Evolutionary conservation across 169 alveolate genomes (phyloP).

Genomic region (Perkinsus chesapeaki): DNA sequence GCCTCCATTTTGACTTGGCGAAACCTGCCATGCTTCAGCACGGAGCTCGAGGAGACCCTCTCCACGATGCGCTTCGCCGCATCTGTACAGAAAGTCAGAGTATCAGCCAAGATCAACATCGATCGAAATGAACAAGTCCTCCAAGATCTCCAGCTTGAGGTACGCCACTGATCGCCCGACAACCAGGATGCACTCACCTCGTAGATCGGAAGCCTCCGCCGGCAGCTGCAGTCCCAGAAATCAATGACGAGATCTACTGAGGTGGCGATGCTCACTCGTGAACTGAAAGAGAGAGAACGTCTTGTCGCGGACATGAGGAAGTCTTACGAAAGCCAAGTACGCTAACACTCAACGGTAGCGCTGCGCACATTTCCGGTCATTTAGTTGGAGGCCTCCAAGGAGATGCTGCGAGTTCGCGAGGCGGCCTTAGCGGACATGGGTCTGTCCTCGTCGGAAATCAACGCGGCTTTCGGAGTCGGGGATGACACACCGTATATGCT

Average conservation of each 20-base stretch:
- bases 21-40: not conserved
- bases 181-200: not conserved
- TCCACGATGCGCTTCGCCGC: conserved; percentile 22
- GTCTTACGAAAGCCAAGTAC: not conserved
- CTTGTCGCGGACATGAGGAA: not conserved
- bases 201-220: not conserved
- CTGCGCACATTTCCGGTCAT: not conserved
- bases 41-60: conserved; percentile 18
- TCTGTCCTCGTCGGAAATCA: not conserved
- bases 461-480: not conserved
- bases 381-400: conserved; percentile 1
- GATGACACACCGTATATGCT: not conserved
- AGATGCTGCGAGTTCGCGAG: not conserved
- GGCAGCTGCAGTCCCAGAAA: not conserved
- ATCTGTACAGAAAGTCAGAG: conserved; percentile 21
- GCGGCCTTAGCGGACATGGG: not conserved
- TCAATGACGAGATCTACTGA: not conserved
- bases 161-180: not conserved
- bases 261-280: not conserved
- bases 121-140: not conserved
- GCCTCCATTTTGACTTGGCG: not conserved
- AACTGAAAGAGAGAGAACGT: not conserved
- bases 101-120: not conserved
- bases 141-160: not conserved
- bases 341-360: not conserved